A percentile compares a stretch with the other conserved stretches of the same genome.
phyloP scores from a whole-genome alignment of 78 protist genomes.

The Paulinella micropora region DNA sequence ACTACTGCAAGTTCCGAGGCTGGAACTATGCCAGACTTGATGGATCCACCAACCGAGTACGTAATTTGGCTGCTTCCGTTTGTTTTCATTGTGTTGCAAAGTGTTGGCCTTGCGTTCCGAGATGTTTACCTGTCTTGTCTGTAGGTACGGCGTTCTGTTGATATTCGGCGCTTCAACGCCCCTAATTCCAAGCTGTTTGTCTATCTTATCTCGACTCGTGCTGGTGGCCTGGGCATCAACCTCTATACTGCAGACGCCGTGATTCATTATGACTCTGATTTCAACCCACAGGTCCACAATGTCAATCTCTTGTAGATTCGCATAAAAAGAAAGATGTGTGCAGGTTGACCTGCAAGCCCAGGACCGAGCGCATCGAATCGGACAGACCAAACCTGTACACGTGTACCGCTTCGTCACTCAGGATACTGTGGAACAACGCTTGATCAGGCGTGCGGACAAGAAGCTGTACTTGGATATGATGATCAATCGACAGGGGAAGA shows the following conservation, averaged over 20 bases:
- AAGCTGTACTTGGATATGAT: constrained; percentile 61
- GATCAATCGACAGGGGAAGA: too few species aligned
- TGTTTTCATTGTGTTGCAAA: too few species aligned
- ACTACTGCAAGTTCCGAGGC: constrained; percentile 18
- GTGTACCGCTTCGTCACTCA: constrained; percentile 71
- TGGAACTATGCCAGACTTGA: constrained; percentile 28
- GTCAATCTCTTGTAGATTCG: too few species aligned
- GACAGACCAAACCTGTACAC: constrained; percentile 43
- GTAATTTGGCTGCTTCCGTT: too few species aligned
- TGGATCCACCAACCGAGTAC: constrained; percentile 36
- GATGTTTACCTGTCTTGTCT: too few species aligned
- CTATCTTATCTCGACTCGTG: constrained; percentile 47
- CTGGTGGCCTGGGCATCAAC: constrained; percentile 60
- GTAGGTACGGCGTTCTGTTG: constrained; percentile 10
- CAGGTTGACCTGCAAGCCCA: constrained; percentile 47
- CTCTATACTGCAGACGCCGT: constrained; percentile 50
- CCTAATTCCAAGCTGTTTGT: constrained; percentile 6
- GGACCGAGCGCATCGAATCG: constrained; percentile 40
- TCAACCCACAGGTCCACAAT: constrained; percentile 58
- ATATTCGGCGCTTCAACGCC: constrained; percentile 37
- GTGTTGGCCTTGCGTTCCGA: too few species aligned
- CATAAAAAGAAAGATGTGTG: too few species aligned
- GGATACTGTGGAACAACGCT: constrained; percentile 59
- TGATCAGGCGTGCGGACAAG: constrained; percentile 59
- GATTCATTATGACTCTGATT: constrained; percentile 49